Evolutionary conservation across 2,329 filamentous ascomycete genomes (phyloP), one percentile per base, ranked within the genome.

Genomic region (Shiraia sp.): DNA sequence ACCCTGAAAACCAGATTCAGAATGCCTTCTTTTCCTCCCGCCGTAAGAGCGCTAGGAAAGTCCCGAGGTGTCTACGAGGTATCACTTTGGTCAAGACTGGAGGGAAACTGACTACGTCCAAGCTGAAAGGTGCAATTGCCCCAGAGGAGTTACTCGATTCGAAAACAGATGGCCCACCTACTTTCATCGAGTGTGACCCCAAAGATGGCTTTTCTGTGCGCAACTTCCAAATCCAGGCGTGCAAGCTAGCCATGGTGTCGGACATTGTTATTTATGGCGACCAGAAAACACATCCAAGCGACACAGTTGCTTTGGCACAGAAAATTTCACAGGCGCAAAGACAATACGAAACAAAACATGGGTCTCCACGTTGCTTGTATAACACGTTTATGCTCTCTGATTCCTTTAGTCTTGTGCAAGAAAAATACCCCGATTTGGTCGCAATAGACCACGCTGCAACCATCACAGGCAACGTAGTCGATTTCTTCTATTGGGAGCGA

Each of bases 171-270:
- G 69, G 74, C 10, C 70, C 72, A 12, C 71, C 79, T 31, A 78
- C 83, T 15, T 96, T 99, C 62, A 73, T 90, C 47, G 88, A 95
- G 30, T 80, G 86, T 28, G 93, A 99, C 62, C 93, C 93, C 1
- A 80, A 75, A 41, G 88, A 95, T 53, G 93, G 93, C 7, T 97
- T 97, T 65, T 96, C 90, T 4, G 91, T 97, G 30, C 83, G 93
- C 32, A 97, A 97, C 68, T 99, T 99, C 64, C 92, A 97, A 59
- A 97, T 97, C 27, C 93, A 99, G 69, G 81, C 88, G 0, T 87
- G 87, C 44, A 99, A 99, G 68, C 75, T 88, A 52, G 91, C 91
- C 40, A 82, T 87, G 52, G 81, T 93, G 7, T 96, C 91, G 1
- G 93, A 99, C 66, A 89, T 99, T 51, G 80, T 99, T 28, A 81